Evolutionary conservation across 805 yeast species (phyloP), one percentile per base, ranked within the genome.

Genomic region (Saccharomycopsis sp.): DNA sequence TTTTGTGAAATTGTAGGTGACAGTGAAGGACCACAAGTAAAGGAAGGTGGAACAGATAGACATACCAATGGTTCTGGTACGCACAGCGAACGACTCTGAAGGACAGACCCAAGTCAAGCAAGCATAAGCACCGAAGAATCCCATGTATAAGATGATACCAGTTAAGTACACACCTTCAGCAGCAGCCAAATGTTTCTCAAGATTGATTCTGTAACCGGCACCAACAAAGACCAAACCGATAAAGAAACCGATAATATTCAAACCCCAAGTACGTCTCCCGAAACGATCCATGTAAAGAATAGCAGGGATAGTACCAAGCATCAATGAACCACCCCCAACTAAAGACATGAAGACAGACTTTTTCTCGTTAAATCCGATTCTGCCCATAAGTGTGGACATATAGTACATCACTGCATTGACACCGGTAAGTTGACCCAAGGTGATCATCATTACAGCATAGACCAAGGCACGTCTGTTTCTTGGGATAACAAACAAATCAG

Each of bases 101-200:
- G 88, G 88, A 57, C 81, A 69, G 37, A 84, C 88, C 86, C 87
- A 84, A 1, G 89, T 83, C 65, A 83, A 75, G 61, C 84, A 79
- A 16, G 88, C 81, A 64, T 83, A 83, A 7, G 84, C 75, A 57
- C 88, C 89, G 59, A 83, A 84, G 76, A 82, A 82, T 55, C 77
- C 79, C 82, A 81, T 80, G 71, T 84, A 84, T 20, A 84, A 67
- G 56, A 84, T 80, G 63, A 83, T 73, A 62, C 89, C 89, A 0
- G 86, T 75, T 58, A 84, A 69, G 68, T 82, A 83, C 16, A 81
- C 75, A 56, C 87, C 89, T 62, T 79, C 78, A 1, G 83, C 81
- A 23, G 81, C 80, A 0, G 75, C 66, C 18, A 69, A 57, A 53
- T 80, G 66, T 18, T 76, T 73, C 9, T 72, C 66, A 18, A 64